Conservation (phyloP, 345 rosid species). For the Alliaria petiolata region DNA sequence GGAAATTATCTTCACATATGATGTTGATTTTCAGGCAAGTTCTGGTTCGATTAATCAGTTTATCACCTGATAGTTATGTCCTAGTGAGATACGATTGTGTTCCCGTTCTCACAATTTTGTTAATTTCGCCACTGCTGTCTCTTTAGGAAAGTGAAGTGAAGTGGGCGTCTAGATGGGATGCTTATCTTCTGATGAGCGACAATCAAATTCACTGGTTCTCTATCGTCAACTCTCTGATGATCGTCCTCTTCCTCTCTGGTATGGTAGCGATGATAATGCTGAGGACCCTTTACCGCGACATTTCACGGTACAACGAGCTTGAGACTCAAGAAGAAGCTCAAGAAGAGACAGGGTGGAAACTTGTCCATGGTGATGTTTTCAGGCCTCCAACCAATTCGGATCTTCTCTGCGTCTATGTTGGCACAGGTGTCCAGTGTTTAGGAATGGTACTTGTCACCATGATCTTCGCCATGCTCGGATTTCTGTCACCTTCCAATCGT, state of each 20-base stretch:
- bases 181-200: constrained; percentile 75
- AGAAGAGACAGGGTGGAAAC: constrained; percentile 89
- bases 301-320: constrained; percentile 73
- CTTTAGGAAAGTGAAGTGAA: constrained; percentile 73
- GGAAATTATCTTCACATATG: constrained; percentile 86
- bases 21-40: constrained; percentile 80
- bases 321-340: constrained; percentile 89
- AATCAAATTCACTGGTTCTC: constrained; percentile 87
- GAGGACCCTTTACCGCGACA: constrained; percentile 75
- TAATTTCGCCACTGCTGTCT: not conserved
- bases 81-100: not conserved
- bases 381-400: constrained; percentile 69
- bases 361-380: constrained; percentile 77
- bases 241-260: constrained; percentile 77
- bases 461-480: constrained; percentile 73
- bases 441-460: constrained; percentile 76
- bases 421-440: constrained; percentile 73
- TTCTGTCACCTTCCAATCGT: constrained; percentile 76
- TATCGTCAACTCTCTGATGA: constrained; percentile 77
- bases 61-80: not conserved
- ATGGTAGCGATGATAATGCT: constrained; percentile 90
- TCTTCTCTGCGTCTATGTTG: constrained; percentile 63
- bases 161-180: constrained; percentile 94
- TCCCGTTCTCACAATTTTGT: constrained; percentile 8
- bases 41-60: not conserved